Evolutionary conservation across 441 rosid species (phyloP).

Genomic region (Mallotus japonicus): DNA sequence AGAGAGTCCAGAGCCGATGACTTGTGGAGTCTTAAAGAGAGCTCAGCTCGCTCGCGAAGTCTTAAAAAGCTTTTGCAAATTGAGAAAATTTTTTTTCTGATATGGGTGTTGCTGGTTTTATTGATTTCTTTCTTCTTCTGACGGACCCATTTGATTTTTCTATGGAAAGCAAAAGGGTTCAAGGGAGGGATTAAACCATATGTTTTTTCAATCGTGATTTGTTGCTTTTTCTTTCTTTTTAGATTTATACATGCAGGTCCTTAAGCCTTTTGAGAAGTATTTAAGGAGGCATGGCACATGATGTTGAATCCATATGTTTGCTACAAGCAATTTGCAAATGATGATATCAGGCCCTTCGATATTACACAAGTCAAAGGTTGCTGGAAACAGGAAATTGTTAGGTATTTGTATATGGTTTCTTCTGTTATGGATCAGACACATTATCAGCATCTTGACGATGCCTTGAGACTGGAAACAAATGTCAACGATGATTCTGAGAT

Average conservation of each 20-base stretch:
- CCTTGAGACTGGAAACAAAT: constrained; percentile 28
- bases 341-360: constrained; percentile 58
- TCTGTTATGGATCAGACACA: constrained; percentile 25
- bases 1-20: no score
- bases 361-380: constrained; percentile 67
- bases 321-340: constrained; percentile 49
- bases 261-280: constrained; percentile 58
- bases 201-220: no score
- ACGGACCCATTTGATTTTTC: no score
- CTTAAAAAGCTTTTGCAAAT: no score
- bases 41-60: no score
- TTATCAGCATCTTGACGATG: constrained; percentile 26
- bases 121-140: no score
- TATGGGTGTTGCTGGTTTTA: no score
- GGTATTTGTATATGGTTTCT: constrained; percentile 34
- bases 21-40: no score
- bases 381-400: constrained; percentile 65
- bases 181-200: no score
- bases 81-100: no score
- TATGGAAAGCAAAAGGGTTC: no score
- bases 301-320: constrained; percentile 56
- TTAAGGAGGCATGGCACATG: constrained; percentile 30
- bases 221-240: no score
- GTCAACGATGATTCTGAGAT: constrained; percentile 31
- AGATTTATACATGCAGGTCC: constrained; percentile 28